Percentiles rank a stretch among this genome's conserved stretches.
phyloP scores from a whole-genome alignment of 2,329 filamentous ascomycete genomes.

The Neofusicoccum kwambonambiense region DNA sequence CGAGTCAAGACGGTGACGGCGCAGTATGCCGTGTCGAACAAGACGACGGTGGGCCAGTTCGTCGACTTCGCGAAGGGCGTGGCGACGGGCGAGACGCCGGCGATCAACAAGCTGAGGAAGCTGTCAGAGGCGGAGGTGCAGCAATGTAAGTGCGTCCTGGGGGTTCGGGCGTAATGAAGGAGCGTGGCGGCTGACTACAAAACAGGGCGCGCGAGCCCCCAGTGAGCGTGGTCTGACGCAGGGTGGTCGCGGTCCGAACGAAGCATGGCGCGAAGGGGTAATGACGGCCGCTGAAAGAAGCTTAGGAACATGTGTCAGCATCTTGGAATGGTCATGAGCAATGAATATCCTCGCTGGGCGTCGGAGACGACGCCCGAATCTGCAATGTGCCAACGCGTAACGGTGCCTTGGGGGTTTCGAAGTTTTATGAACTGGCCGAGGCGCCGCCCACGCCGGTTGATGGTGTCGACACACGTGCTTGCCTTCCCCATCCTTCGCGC shows the following conservation, averaged over 20 bases:
- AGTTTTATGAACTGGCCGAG: slow-evolving; percentile 15
- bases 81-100: slow-evolving; percentile 68
- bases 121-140: slow-evolving; percentile 65
- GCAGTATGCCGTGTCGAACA: slow-evolving; percentile 66
- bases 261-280: neutral
- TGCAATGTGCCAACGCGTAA: slow-evolving; percentile 1
- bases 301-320: neutral
- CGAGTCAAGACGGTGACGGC: slow-evolving; percentile 70
- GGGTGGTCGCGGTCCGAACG: neutral
- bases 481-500: neutral
- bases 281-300: neutral
- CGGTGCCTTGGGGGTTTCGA: slow-evolving; percentile 2
- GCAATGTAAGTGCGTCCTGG: slow-evolving; percentile 14
- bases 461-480: neutral
- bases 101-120: slow-evolving; percentile 74
- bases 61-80: slow-evolving; percentile 74
- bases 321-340: slow-evolving; percentile 3
- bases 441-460: neutral
- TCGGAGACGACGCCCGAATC: neutral
- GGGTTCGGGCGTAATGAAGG: neutral
- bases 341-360: slow-evolving; percentile 3
- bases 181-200: slow-evolving; percentile 3
- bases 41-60: slow-evolving; percentile 62
- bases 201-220: slow-evolving; percentile 15
- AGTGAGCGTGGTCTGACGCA: neutral